Percentiles rank a stretch among this genome's conserved stretches.
These are phyloP conservation scores for Curvularia hawaiiensis DNA, from an alignment of 2,329 filamentous ascomycete species.

Conservation along the genomic window DNA sequence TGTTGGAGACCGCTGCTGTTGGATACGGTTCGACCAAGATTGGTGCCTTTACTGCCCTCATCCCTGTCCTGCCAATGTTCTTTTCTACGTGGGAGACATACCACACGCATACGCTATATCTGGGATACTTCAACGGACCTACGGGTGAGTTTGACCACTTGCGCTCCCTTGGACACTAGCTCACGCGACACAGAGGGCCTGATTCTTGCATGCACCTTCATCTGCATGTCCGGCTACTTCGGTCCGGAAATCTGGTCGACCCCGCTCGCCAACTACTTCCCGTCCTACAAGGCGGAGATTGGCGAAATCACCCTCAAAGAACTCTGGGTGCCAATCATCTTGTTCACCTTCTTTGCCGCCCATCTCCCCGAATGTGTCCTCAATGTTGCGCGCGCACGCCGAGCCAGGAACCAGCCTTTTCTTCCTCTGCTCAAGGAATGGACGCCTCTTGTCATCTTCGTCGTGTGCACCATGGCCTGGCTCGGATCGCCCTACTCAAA, in stretches of 20 bases:
- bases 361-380: slow-evolving; percentile 90
- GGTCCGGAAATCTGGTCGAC: slow-evolving; percentile 87
- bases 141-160: slow-evolving; percentile 57
- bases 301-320: slow-evolving; percentile 82
- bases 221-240: slow-evolving; percentile 85
- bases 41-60: slow-evolving; percentile 88
- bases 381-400: slow-evolving; percentile 81
- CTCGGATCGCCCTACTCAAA: slow-evolving; percentile 87
- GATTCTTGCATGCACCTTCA: slow-evolving; percentile 83
- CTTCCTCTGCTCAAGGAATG: slow-evolving; percentile 89
- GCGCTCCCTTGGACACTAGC: background rate
- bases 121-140: slow-evolving; percentile 95
- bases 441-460: slow-evolving; percentile 87
- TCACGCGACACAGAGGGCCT: slow-evolving; percentile 69
- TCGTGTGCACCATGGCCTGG: slow-evolving; percentile 77
- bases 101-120: slow-evolving; percentile 95
- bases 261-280: slow-evolving; percentile 65
- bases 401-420: slow-evolving; percentile 72
- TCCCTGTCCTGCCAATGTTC: slow-evolving; percentile 96
- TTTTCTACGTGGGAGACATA: slow-evolving; percentile 99
- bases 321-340: slow-evolving; percentile 74
- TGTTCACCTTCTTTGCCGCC: slow-evolving; percentile 53
- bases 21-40: slow-evolving; percentile 82
- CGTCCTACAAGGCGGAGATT: slow-evolving; percentile 56
- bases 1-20: slow-evolving; percentile 93